Evolutionary conservation across 805 yeast genomes (phyloP).

Genomic region (Grigorovia jiainica): DNA sequence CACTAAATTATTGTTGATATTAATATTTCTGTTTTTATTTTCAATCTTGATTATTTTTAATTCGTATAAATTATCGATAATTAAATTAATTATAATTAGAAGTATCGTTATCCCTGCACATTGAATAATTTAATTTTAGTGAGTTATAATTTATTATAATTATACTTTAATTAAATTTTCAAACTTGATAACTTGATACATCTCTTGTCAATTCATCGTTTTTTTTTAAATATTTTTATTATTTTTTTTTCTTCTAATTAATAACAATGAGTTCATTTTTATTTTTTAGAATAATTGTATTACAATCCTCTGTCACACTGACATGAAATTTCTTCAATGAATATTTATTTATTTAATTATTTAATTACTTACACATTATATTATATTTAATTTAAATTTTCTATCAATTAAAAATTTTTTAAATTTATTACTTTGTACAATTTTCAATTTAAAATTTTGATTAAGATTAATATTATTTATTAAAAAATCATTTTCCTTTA

Average conservation of each 20-base stretch:
- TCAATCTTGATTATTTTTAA: too few relatives aligned
- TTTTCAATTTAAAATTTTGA: background rate
- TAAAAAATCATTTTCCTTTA: background rate
- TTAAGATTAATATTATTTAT: background rate
- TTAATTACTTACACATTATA: background rate
- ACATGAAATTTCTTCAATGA: too few relatives aligned
- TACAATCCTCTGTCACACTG: too few relatives aligned
- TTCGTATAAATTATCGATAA: conserved; percentile 8
- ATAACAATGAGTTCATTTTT: conserved; percentile 24
- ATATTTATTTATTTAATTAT: background rate
- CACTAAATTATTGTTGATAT: background rate
- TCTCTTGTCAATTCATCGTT: conserved; percentile 21
- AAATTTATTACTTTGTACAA: background rate
- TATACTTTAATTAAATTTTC: background rate
- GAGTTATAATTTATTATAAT: background rate
- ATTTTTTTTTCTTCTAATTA: conserved; percentile 10
- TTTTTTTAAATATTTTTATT: conserved; percentile 2
- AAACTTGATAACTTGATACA: conserved; percentile 20
- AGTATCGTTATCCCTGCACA: conserved; percentile 27
- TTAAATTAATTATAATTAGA: conserved; percentile 12
- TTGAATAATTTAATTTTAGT: background rate
- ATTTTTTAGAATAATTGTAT: conserved; percentile 3
- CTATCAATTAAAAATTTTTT: background rate
- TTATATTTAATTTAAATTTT: conserved; percentile 3
- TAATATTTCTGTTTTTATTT: conserved; percentile 4